phyloP scores from a whole-genome alignment of 1,284 basidiomycete genomes.

The Rhodotorula sp. region DNA sequence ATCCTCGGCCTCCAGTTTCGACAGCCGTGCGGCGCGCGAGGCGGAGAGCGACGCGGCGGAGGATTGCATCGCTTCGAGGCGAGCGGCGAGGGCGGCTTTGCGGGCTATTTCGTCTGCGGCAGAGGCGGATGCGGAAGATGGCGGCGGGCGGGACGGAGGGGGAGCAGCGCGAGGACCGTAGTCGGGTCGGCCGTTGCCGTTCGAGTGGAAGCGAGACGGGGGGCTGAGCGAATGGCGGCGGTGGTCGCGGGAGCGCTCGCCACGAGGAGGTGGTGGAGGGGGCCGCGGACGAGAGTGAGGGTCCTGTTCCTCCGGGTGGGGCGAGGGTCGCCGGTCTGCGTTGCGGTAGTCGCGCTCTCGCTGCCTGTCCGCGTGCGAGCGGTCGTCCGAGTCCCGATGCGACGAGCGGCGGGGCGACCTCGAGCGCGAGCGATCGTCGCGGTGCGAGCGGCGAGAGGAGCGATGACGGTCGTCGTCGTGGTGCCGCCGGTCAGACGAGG shows the following conservation, averaged over 20 bases:
- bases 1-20: conserved; percentile 22
- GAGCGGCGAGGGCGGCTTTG: conserved; percentile 21
- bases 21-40: conserved; percentile 23
- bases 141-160: conserved; percentile 3
- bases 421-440: neutral
- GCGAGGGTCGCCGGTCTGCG: neutral
- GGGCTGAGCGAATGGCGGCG: neutral
- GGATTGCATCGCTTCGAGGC: conserved; percentile 40
- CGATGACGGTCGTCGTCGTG: conserved; percentile 2
- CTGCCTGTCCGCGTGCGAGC: conserved; percentile 4
- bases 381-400: neutral
- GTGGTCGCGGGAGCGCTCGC: neutral
- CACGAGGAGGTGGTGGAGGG: neutral
- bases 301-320: neutral
- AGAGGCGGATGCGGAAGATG: conserved; percentile 2
- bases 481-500: conserved; percentile 23
- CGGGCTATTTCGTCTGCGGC: conserved; percentile 18
- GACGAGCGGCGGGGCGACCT: conserved; percentile 6
- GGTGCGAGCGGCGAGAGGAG: neutral
- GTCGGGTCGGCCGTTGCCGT: neutral
- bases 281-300: neutral
- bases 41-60: conserved; percentile 25
- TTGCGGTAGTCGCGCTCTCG: neutral
- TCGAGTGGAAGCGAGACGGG: neutral
- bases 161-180: neutral